Percentiles rank a stretch among this genome's conserved stretches.
phyloP scores from a whole-genome alignment of 1,139 yeast genomes.

The Pneumocystis carinii region DNA sequence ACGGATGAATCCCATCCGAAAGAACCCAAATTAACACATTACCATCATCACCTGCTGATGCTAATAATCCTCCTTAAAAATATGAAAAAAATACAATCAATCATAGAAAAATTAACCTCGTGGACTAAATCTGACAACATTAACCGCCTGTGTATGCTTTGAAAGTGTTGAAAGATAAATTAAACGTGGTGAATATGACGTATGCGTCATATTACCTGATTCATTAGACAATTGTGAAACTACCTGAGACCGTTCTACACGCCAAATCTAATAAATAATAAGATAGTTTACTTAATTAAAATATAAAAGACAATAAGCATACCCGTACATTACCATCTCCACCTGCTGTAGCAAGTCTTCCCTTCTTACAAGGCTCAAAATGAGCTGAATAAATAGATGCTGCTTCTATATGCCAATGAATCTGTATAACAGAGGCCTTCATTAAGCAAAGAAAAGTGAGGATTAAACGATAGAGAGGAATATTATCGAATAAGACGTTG shows the following conservation, averaged over 20 bases:
- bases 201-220: constrained; percentile 15
- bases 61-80: constrained; percentile 36
- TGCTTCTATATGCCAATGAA: constrained; percentile 71
- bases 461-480: not conserved
- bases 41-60: constrained; percentile 94
- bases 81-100: not conserved
- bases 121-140: constrained; percentile 69
- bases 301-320: constrained; percentile 32
- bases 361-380: constrained; percentile 43
- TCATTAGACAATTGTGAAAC: constrained; percentile 22
- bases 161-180: constrained; percentile 61
- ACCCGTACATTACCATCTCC: constrained; percentile 82
- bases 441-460: constrained; percentile 21
- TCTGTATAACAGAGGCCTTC: constrained; percentile 48
- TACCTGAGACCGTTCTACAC: not conserved
- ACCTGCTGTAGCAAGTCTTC: constrained; percentile 65
- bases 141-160: constrained; percentile 90
- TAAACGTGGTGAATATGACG: constrained; percentile 24
- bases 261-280: not conserved
- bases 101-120: constrained; percentile 27
- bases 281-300: not conserved
- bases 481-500: too few relatives aligned
- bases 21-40: constrained; percentile 64
- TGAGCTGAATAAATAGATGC: constrained; percentile 74
- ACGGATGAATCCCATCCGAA: constrained; percentile 27